Evolutionary conservation across 495 filamentous ascomycete genomes (phyloP).

Genomic region (Patellaria atrata): DNA sequence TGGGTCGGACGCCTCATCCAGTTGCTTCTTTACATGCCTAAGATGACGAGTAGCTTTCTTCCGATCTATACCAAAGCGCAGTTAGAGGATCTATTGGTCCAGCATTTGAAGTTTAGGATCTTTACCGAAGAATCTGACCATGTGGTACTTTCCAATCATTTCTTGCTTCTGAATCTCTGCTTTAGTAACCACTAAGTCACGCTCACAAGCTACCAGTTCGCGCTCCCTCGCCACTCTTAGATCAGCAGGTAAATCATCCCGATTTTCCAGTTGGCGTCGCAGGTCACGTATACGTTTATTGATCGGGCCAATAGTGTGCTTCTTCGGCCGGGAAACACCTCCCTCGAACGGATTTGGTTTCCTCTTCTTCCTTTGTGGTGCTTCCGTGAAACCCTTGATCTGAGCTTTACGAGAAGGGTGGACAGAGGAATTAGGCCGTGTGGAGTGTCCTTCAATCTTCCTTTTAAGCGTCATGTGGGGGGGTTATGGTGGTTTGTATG

Average conservation of each 20-base stretch:
- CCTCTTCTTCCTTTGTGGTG: constrained; percentile 1
- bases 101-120: too few species aligned
- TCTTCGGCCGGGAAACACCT: constrained; percentile 19
- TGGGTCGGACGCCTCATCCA: constrained; percentile 33
- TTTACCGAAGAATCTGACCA: constrained; percentile 79
- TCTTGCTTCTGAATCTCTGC: constrained; percentile 42
- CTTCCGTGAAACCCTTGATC: too few species aligned
- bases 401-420: too few species aligned
- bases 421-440: too few species aligned
- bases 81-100: too few species aligned
- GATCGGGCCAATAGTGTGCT: constrained; percentile 28
- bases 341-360: constrained; percentile 5
- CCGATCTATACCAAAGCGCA: constrained; percentile 41
- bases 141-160: constrained; percentile 82
- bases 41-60: constrained; percentile 66
- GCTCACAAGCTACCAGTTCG: constrained; percentile 59
- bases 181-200: constrained; percentile 45
- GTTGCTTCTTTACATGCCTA: constrained; percentile 45
- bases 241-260: constrained; percentile 53
- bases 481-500: too few species aligned
- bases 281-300: constrained; percentile 50
- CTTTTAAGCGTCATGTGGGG: too few species aligned
- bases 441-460: too few species aligned
- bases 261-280: constrained; percentile 44
- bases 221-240: constrained; percentile 64